Evolutionary conservation across 176 grass and related monocot species (phyloP), one percentile per base, ranked within the genome.

Genomic region (Alloteropsis semialata): DNA sequence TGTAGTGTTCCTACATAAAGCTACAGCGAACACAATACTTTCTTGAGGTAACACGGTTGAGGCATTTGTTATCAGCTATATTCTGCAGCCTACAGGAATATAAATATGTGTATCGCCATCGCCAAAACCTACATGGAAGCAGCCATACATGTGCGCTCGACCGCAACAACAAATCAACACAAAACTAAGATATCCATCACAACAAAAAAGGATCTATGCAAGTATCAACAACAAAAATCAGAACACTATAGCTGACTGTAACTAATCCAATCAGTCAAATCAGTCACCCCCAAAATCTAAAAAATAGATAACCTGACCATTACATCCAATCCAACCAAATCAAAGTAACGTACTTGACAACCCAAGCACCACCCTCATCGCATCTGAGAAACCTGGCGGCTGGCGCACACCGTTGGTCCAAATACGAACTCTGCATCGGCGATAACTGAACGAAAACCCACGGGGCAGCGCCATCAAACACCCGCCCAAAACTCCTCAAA

Each of bases 321-420:
- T 69, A 33, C 75, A 75, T 84, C 68, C 57, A 72, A 73, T 61
- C 74, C 67, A 73, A 19, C 49, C 18, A 79, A 75, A 68, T 60
- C 59, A 10, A 74, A 83, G 25, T 8, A 78, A 19, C 51, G 30
- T 37, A 37, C 55, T 65, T 29, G 22, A 58, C 46, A 48, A 72
- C n/a, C 72, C 2, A 12, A 13, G 36, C 29, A 54, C 58, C 24
- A 17, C 48, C 79, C 41, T 59, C 41, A 32, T 51, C 22, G 30
- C 65, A 82, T 60, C 58, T 11, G 55, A 60, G 25, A n/a, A 18
- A 65, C 38, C 17, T 18, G 60, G 19, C 50, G 61, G 66, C 66
- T n/a, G n/a, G n/a, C n/a, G n/a, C n/a, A 51, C 67, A 60, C 36
- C 58, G 53, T 45, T 34, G 22, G 42, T 24, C 53, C 59, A 67